These are phyloP conservation scores for Aethionema arabicum DNA, from an alignment of 345 rosid genomes.

Conservation along the genomic window DNA sequence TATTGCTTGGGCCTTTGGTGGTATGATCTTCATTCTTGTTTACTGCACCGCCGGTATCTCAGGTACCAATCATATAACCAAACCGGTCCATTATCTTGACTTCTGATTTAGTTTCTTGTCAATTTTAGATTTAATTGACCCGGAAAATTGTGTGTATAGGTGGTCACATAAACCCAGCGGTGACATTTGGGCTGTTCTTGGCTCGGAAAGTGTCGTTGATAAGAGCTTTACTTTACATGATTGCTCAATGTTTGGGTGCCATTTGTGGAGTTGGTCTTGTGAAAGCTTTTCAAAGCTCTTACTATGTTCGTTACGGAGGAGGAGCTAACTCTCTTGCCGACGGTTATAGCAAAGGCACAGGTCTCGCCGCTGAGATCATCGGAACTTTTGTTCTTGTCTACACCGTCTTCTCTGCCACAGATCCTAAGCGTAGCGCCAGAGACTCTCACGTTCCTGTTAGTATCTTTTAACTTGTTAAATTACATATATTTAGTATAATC, in stretches of 20 bases:
- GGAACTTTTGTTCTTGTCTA: slow-evolving; percentile 83
- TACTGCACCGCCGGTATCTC: slow-evolving; percentile 93
- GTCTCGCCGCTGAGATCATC: slow-evolving; percentile 80
- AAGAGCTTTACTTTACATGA: slow-evolving; percentile 65
- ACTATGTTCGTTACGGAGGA: slow-evolving; percentile 54
- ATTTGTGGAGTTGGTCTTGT: slow-evolving; percentile 80
- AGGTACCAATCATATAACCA: slow-evolving; percentile 40
- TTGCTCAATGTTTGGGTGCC: slow-evolving; percentile 79
- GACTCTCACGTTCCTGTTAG: slow-evolving; percentile 90
- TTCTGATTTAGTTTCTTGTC: not conserved
- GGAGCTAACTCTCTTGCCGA: slow-evolving; percentile 57
- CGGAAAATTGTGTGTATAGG: slow-evolving; percentile 34
- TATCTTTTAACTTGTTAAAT: slow-evolving; percentile 6
- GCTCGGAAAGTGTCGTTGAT: slow-evolving; percentile 75
- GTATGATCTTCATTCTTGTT: slow-evolving; percentile 78
- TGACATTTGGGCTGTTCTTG: slow-evolving; percentile 71
- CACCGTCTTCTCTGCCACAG: slow-evolving; percentile 90
- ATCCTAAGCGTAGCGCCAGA: slow-evolving; percentile 74
- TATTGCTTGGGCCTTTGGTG: slow-evolving; percentile 89
- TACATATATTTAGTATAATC: not conserved
- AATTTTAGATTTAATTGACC: not conserved
- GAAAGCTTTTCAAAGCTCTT: slow-evolving; percentile 59
- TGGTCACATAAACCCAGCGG: slow-evolving; percentile 88
- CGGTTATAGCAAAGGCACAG: slow-evolving; percentile 56
- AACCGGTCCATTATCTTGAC: not conserved